These are phyloP conservation scores for Umbilicus rupestris DNA, from an alignment of 164 flowering plant species.

Conservation along the genomic window DNA sequence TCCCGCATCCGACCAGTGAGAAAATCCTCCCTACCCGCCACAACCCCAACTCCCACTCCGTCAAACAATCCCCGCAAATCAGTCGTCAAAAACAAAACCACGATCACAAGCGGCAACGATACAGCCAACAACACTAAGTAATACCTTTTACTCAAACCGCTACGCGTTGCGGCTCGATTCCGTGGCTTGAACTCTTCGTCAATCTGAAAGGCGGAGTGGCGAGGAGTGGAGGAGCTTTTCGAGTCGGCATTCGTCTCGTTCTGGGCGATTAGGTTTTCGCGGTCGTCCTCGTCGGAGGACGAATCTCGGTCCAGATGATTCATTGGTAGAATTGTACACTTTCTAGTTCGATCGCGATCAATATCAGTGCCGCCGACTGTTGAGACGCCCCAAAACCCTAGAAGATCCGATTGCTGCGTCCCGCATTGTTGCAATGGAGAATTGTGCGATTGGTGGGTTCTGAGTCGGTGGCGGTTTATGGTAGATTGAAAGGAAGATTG, in stretches of 20 bases:
- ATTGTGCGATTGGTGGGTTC: background rate
- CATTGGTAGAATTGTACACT: background rate
- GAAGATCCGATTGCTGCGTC: background rate
- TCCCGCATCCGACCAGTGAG: constrained; percentile 45
- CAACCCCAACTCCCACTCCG: constrained; percentile 7
- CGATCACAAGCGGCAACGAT: constrained; percentile 9
- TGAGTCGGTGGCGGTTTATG: too few species aligned
- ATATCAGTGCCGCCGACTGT: background rate
- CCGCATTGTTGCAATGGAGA: background rate
- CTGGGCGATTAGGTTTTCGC: constrained; percentile 10
- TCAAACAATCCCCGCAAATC: constrained; percentile 28
- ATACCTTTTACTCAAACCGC: background rate
- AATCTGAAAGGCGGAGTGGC: constrained; percentile 9
- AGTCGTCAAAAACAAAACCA: constrained; percentile 12
- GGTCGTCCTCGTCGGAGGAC: constrained; percentile 14
- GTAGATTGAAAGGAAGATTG: too few species aligned
- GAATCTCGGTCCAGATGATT: constrained; percentile 5
- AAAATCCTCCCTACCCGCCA: constrained; percentile 7
- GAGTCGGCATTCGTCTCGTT: constrained; percentile 13
- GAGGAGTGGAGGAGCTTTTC: background rate
- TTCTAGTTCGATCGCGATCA: background rate
- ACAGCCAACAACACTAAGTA: constrained; percentile 9
- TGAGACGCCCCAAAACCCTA: background rate
- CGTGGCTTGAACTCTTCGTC: constrained; percentile 12
- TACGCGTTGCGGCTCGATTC: background rate